Conservation (phyloP, 169 alveolate genomes). For the Plasmodium coatneyi region DNA sequence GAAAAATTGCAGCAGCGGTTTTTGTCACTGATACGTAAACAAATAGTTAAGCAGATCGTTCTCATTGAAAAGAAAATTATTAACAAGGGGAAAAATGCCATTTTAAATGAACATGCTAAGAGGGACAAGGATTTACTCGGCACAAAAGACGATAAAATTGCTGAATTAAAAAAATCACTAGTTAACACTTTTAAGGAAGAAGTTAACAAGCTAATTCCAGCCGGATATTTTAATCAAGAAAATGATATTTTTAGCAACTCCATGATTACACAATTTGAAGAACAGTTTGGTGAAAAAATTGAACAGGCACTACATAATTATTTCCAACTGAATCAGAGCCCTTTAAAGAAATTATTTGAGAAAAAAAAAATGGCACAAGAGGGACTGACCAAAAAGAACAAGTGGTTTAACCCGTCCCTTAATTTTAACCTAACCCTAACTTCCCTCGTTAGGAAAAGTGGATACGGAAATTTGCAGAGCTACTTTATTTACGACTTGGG, state of each 20-base stretch:
- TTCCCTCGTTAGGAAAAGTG: slow-evolving; percentile 79
- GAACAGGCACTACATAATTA: slow-evolving; percentile 22
- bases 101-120: slow-evolving; percentile 8
- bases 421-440: slow-evolving; percentile 71
- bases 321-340: slow-evolving; percentile 37
- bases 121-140: slow-evolving; percentile 21
- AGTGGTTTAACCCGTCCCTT: slow-evolving; percentile 30
- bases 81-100: slow-evolving; percentile 11
- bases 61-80: slow-evolving; percentile 1
- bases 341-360: slow-evolving; percentile 48
- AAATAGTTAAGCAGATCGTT: slow-evolving; percentile 42
- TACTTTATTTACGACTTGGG: slow-evolving; percentile 79
- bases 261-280: not conserved
- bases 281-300: slow-evolving; percentile 35
- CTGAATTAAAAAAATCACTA: slow-evolving; percentile 9
- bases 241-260: not conserved
- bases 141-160: not conserved
- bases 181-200: not conserved
- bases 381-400: not conserved
- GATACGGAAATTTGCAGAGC: slow-evolving; percentile 81
- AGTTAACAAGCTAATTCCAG: not conserved
- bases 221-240: not conserved
- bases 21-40: slow-evolving; percentile 25
- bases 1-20: slow-evolving; percentile 12
- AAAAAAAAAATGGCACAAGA: slow-evolving; percentile 17